Conservation (phyloP, 2,329 filamentous ascomycete genomes). For the Aspergillus flavus region DNA sequence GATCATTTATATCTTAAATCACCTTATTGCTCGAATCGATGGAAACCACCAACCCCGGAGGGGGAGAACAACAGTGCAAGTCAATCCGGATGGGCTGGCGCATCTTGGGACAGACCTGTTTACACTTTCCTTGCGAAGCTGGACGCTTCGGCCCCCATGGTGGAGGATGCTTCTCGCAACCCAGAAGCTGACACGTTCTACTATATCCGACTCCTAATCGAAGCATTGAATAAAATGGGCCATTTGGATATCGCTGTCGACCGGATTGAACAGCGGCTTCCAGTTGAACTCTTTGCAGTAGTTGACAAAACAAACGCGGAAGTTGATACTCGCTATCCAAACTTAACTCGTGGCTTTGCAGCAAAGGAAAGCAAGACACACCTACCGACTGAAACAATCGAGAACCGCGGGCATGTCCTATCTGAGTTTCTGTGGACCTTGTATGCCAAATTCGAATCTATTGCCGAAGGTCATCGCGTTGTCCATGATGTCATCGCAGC, state of each 20-base stretch:
- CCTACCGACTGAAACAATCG: constrained; percentile 70
- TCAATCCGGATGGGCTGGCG: constrained; percentile 30
- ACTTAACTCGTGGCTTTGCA: constrained; percentile 61
- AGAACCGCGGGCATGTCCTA: constrained; percentile 80
- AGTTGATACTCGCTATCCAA: constrained; percentile 90
- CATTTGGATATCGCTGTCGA: constrained; percentile 84
- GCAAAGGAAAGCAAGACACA: constrained; percentile 53
- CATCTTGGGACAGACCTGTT: constrained; percentile 56
- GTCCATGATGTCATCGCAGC: constrained; percentile 90
- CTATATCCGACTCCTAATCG: constrained; percentile 84
- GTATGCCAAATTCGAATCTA: constrained; percentile 96
- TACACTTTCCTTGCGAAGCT: constrained; percentile 61
- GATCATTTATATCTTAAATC: constrained; percentile 97
- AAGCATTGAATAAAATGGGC: constrained; percentile 86
- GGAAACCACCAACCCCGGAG: constrained; percentile 69
- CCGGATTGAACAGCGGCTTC: constrained; percentile 86
- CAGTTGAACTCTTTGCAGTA: constrained; percentile 89
- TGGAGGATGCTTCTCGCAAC: constrained; percentile 89
- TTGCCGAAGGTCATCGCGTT: constrained; percentile 91
- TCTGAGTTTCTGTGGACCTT: constrained; percentile 89
- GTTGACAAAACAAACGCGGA: constrained; percentile 95
- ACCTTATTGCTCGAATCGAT: constrained; percentile 93
- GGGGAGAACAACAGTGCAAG: constrained; percentile 31
- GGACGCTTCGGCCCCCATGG: constrained; percentile 59
- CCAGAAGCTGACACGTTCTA: constrained; percentile 94